Base-by-base conservation (phyloP, 2,329 filamentous ascomycete species). In the Dothideomycetes sp. region DNA sequence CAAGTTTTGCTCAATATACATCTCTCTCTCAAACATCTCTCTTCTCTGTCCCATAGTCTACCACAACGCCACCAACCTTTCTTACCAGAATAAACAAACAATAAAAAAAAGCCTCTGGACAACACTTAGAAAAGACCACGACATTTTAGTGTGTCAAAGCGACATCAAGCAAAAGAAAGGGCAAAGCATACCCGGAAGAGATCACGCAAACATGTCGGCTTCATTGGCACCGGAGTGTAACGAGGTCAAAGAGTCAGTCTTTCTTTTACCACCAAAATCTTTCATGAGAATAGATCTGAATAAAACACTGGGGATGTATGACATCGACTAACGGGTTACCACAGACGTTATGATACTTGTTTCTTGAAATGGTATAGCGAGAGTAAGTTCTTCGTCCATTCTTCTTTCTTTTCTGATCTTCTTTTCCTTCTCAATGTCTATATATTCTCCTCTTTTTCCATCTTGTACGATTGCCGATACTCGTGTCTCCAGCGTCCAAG, bases 351-450 rank as follows among this genome's bases (percentile, higher is more conserved):
- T 60, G 91, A 98, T 62, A 88, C 82, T 38, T 98, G 91, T 67
- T 98, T 98, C 61, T 69, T 98, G 49, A 96, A 94, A 66, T 98
- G 91, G 91, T 98, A 98, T 63, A 95, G 88, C 59, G 91, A 98
- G 65, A 96, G 91, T 95, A 71, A 45, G 81, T 24, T 24, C 22
- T 24, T 24, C 12, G 7, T 40, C 28, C 9, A 13, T 31, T 16
- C 8, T 13, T 3, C 17, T 15, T 12, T 5, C 24, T 18, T 31
- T 12, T 25, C 13, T 19, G 18, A 13, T n/a, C 18, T 24, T 3
- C 3, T 22, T 31, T 3, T 3, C 9, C 4, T 38, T 19, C 11
- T 15, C 16, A n/a, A 3, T 36, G 28, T 8, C 11, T 30, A 12
- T 11, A 23, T 6, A 17, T 13, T 17, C 13, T 17, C 18, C 12